A percentile compares a stretch with the other conserved stretches of the same genome.
phyloP scores from a whole-genome alignment of 179 eudicot genomes.

The Beta corolliflora region DNA sequence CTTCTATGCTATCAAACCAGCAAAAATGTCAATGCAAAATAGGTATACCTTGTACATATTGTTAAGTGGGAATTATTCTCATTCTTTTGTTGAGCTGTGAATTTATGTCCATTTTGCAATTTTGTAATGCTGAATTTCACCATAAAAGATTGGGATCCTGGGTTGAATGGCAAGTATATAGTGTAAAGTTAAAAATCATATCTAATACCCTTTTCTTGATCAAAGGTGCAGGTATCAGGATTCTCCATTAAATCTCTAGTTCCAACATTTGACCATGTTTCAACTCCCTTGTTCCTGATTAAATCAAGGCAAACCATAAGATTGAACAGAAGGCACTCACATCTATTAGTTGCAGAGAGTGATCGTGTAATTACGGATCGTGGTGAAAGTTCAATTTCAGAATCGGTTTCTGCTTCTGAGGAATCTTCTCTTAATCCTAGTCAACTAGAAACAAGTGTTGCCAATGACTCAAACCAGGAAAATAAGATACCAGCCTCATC shows the following conservation, averaged over 20 bases:
- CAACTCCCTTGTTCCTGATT: conserved; percentile 29
- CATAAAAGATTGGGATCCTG: background rate
- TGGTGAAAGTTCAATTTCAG: conserved; percentile 34
- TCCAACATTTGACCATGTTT: conserved; percentile 30
- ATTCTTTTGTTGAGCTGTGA: background rate
- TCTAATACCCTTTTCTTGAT: conserved; percentile 16
- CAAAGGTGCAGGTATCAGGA: conserved; percentile 49
- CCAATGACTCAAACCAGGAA: conserved; percentile 22
- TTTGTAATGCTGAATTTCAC: background rate
- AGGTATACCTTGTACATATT: too few species aligned
- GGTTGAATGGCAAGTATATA: background rate
- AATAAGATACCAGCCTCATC: conserved; percentile 18
- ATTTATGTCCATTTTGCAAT: background rate
- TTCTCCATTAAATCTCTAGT: conserved; percentile 27
- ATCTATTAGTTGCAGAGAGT: conserved; percentile 50
- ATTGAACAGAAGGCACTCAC: conserved; percentile 30
- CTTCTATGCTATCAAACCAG: too few species aligned
- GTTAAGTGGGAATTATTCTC: background rate
- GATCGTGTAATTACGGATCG: conserved; percentile 52
- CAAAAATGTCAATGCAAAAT: too few species aligned
- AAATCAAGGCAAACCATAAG: conserved; percentile 35
- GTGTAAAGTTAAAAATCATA: background rate
- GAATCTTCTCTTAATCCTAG: conserved; percentile 21
- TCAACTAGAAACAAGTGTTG: conserved; percentile 22
- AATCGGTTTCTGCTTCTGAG: conserved; percentile 32